phyloP scores from a whole-genome alignment of 2,329 filamentous ascomycete genomes.

The Bertia moriformis region DNA sequence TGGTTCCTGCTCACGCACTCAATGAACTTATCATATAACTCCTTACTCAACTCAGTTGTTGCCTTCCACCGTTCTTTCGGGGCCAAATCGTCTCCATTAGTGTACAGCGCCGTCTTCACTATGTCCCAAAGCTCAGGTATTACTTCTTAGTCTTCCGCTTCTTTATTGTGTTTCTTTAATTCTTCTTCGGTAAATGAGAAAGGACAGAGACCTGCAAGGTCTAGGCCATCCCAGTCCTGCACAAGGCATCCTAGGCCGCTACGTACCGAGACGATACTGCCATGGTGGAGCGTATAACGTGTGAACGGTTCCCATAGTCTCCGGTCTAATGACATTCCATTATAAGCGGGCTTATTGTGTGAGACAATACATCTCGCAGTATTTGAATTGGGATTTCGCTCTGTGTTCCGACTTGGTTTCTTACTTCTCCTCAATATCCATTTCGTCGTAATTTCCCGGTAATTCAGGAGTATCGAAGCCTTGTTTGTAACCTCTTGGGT shows the following conservation, averaged over 20 bases:
- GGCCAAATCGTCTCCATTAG: background rate
- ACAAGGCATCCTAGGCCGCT: slow-evolving; percentile 2
- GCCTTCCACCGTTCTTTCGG: background rate
- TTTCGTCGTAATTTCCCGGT: slow-evolving; percentile 1
- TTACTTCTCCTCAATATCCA: background rate
- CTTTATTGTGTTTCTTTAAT: background rate
- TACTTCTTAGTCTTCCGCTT: background rate
- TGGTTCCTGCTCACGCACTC: slow-evolving; percentile 9
- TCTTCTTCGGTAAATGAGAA: background rate
- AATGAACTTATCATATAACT: slow-evolving; percentile 9
- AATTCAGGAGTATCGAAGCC: slow-evolving; percentile 6
- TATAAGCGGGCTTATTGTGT: slow-evolving; percentile 7
- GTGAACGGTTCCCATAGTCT: slow-evolving; percentile 9
- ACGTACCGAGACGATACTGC: slow-evolving; percentile 7
- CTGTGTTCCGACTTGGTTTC: slow-evolving; percentile 2
- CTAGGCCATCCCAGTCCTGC: background rate
- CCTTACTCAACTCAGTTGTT: slow-evolving; percentile 4
- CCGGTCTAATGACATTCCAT: slow-evolving; percentile 8
- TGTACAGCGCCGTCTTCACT: background rate
- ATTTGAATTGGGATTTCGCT: slow-evolving; percentile 8
- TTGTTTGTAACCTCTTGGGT: slow-evolving; percentile 7
- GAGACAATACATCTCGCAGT: slow-evolving; percentile 9
- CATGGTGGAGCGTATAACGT: slow-evolving; percentile 7
- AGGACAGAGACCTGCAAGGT: background rate
- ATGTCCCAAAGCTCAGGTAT: background rate